A percentile compares a stretch with the other conserved stretches of the same genome.
phyloP scores from a whole-genome alignment of 2,329 filamentous ascomycete genomes.

The Teratosphaeria viscida region DNA sequence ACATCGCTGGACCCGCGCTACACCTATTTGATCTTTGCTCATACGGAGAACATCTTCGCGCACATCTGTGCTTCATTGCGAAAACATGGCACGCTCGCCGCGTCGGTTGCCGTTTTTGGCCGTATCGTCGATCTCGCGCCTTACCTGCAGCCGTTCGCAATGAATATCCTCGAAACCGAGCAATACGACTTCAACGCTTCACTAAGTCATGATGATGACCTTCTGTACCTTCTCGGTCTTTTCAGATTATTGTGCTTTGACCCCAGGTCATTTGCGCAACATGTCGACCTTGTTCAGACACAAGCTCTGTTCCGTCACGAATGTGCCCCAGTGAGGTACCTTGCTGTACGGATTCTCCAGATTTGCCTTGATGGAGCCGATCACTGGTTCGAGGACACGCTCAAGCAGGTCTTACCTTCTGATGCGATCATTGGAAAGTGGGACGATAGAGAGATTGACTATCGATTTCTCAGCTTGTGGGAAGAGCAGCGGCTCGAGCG shows the following conservation, averaged over 20 bases:
- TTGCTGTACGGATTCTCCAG: constrained; percentile 73
- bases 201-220: constrained; percentile 9
- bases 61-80: constrained; percentile 59
- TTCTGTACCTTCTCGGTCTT: constrained; percentile 48
- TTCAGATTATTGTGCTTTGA: constrained; percentile 77
- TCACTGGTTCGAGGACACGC: constrained; percentile 60
- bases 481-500: constrained; percentile 46
- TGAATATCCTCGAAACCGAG: constrained; percentile 12
- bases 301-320: constrained; percentile 55
- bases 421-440: constrained; percentile 54
- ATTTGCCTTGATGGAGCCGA: constrained; percentile 72
- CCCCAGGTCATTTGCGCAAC: constrained; percentile 52
- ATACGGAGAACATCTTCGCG: constrained; percentile 65
- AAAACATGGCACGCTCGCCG: constrained; percentile 30
- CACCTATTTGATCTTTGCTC: constrained; percentile 63
- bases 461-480: constrained; percentile 58
- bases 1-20: constrained; percentile 58
- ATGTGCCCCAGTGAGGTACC: constrained; percentile 57
- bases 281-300: constrained; percentile 56
- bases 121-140: constrained; percentile 73
- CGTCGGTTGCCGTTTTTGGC: constrained; percentile 57
- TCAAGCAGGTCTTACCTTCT: constrained; percentile 56
- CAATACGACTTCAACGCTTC: constrained; percentile 4
- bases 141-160: constrained; percentile 47
- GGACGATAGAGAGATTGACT: constrained; percentile 70